Evolutionary conservation across 257 asterid genomes (phyloP), one percentile per base, ranked within the genome.

Genomic region (Jacaranda mimosifolia): DNA sequence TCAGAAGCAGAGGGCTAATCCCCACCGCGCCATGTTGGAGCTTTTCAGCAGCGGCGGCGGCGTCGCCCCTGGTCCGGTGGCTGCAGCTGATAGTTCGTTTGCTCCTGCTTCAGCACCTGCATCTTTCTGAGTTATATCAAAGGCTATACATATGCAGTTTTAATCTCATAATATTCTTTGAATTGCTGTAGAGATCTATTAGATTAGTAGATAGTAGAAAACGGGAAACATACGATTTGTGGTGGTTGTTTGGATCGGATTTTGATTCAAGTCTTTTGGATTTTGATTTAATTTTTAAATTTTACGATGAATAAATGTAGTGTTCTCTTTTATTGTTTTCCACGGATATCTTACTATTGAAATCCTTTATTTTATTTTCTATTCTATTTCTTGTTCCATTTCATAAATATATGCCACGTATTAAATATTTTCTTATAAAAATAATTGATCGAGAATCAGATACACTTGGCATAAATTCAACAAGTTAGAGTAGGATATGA

Each of bases 21-120:
- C 94, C 55, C 96, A 53, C 75, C 90, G 97, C 9, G 87, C 91
- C 13, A 88, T 89, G 96, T 3, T 83, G 53, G 91, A 82, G 87
- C 83, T 91, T 21, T 56, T 86, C 72, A 91, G 94, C 87, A 84
- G 81, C 39, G 90, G 92, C 7, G 92, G 86, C 1, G 90, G 60
- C 55, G 89, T 83, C 7, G 79, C 82, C 42, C 75, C 86, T 5
- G 88, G 77, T 48, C 86, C 85, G 3, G 49, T 10, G 55, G 78
- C 78, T 10, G 32, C 78, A 3, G 67, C 67, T 42, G 36, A 4
- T n/a, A 68, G 8, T 35, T 84, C 77, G 9, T 63, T 45, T 46
- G 85, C 86, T 21, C 81, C 88, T 3, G 83, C 88, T 2, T 75
- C 87, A 1, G 65, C 89, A 10, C 77, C 87, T 3, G 68, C 88